Conservation (phyloP, 306 rosid species). For the Oemleria cerasiformis region DNA sequence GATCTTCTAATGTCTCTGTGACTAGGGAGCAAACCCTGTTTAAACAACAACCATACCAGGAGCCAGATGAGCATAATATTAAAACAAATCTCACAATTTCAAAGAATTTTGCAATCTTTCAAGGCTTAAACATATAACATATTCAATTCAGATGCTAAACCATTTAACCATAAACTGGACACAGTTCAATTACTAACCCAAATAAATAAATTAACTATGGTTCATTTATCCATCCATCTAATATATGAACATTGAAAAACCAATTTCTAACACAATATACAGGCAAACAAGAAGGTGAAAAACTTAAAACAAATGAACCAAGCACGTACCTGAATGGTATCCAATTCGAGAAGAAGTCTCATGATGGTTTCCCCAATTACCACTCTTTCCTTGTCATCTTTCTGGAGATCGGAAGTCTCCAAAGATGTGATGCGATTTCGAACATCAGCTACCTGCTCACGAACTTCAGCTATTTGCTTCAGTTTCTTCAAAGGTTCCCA, state of each 20-base stretch:
- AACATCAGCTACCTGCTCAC: slow-evolving; percentile 41
- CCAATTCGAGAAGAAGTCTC: slow-evolving; percentile 68
- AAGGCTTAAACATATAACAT: not conserved
- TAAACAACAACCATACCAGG: not conserved
- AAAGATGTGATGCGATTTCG: slow-evolving; percentile 33
- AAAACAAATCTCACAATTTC: not conserved
- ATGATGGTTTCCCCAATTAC: slow-evolving; percentile 69
- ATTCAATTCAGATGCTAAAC: not conserved
- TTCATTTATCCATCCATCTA: not conserved
- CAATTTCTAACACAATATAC: not conserved
- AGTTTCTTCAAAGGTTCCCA: slow-evolving; percentile 68
- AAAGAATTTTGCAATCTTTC: not conserved
- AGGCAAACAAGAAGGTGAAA: not conserved
- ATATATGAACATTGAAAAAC: not conserved
- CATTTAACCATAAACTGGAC: not conserved
- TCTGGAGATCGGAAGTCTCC: slow-evolving; percentile 37
- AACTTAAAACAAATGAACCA: not conserved
- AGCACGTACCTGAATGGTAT: slow-evolving; percentile 64
- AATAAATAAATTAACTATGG: not conserved
- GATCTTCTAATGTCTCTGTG: slow-evolving; percentile 73
- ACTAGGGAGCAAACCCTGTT: slow-evolving; percentile 66
- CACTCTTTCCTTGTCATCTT: slow-evolving; percentile 41
- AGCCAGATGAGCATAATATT: not conserved
- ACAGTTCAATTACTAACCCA: not conserved
- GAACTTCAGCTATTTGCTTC: slow-evolving; percentile 59